Evolutionary conservation across 2,329 filamentous ascomycete genomes (phyloP), one percentile per base, ranked within the genome.

Genomic region (Pseudodiploospora longispora): DNA sequence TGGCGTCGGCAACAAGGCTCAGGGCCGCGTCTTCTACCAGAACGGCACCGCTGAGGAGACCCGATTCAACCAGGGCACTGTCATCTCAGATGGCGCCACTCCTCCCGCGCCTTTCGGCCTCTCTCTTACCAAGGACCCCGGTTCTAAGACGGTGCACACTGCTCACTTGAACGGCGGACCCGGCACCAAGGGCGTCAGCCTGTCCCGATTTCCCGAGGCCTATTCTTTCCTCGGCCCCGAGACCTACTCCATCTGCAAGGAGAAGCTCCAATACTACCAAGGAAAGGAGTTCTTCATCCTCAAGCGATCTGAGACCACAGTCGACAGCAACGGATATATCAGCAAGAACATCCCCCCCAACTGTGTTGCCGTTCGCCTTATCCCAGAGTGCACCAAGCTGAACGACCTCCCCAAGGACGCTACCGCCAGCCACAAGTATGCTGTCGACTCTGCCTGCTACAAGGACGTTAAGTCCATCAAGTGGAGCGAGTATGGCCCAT

Each of bases 31-130:
- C 47, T 74, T 73, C 55, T 75, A 72, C 61, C 57, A 67, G 43
- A 74, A 75, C 55, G 69, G 65, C 55, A 71, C 71, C 4, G 59
- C 58, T n/a, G 41, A 50, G 10, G 59, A 67, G 19, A 44, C 59
- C 7, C 50, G 48, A 8, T 54, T 46, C 36, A 50, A 52, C 29
- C 36, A 45, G 6, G 58, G 58, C 28, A 60, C 55, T 40, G 50
- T 69, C 46, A 37, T 72, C 10, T 62, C 59, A 39, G 69, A 71
- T 51, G 57, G 59, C 32, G 65, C 63, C 33, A 62, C 55, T 3
- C 65, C 65, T 2, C 54, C 53, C 2, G 60, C 60, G 48, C 65
- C 69, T 3, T 63, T 51, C 31, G 65, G 63, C 36, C 50, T 72
- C 44, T 51, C 49, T 39, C 54, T 57, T 10, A 41, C 44, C 10